Evolutionary conservation across 2,329 filamentous ascomycete species (phyloP).

Genomic region (Septoria petroselini): DNA sequence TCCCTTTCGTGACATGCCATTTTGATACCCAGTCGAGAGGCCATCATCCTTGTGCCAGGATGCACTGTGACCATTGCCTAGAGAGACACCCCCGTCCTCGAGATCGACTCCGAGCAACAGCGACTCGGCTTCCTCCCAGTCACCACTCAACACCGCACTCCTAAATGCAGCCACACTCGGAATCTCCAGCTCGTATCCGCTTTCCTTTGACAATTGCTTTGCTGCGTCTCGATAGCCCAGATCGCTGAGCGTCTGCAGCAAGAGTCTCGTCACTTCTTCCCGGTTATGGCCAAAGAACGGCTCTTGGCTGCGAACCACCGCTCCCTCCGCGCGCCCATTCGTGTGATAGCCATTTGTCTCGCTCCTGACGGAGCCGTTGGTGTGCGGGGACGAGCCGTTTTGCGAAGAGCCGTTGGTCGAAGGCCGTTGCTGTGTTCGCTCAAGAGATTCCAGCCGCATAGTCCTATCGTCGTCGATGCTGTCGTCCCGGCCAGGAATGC

Average conservation of each 20-base stretch:
- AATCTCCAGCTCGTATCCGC: conserved; percentile 83
- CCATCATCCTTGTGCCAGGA: conserved; percentile 27
- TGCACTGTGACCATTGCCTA: conserved; percentile 30
- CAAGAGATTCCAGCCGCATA: conserved; percentile 41
- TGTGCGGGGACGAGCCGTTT: conserved; percentile 36
- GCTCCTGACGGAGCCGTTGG: conserved; percentile 42
- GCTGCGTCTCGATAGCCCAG: conserved; percentile 82
- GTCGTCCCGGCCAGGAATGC: conserved; percentile 33
- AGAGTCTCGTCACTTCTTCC: conserved; percentile 86
- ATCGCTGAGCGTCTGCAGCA: conserved; percentile 87
- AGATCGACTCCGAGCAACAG: conserved; percentile 61
- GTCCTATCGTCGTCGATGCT: conserved; percentile 42
- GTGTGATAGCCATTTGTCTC: conserved; percentile 47
- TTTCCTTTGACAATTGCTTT: conserved; percentile 70
- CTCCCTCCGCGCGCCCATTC: conserved; percentile 37
- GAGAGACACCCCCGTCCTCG: conserved; percentile 42
- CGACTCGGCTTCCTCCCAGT: conserved; percentile 81
- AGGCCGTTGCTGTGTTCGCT: conserved; percentile 43
- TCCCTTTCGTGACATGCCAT: conserved; percentile 43
- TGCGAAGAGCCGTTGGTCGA: conserved; percentile 40
- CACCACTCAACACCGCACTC: conserved; percentile 71
- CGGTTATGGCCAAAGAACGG: conserved; percentile 81
- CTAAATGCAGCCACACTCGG: conserved; percentile 82
- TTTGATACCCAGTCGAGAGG: conserved; percentile 31
- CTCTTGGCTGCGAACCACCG: conserved; percentile 31